phyloP scores from a whole-genome alignment of 441 rosid species.

The Pelargonium myrrhifolium region DNA sequence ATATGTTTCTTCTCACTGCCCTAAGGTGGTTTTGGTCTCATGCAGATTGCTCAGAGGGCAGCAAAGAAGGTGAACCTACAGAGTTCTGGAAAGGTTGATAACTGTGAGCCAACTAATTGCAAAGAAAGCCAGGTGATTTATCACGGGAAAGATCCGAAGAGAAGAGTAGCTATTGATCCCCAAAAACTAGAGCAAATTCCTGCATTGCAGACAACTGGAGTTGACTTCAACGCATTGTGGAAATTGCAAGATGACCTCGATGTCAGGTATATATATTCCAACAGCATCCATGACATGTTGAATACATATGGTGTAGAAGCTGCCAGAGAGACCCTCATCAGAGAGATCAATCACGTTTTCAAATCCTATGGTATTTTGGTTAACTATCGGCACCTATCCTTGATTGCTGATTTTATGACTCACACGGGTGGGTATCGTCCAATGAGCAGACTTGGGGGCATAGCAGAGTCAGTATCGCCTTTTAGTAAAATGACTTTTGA shows the following conservation, averaged over 20 bases:
- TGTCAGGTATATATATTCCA: conserved; percentile 69
- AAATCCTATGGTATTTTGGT: conserved; percentile 73
- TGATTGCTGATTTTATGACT: conserved; percentile 93
- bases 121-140: conserved; percentile 74
- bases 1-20: background rate
- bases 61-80: conserved; percentile 86
- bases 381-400: conserved; percentile 63
- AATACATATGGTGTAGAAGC: conserved; percentile 85
- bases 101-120: conserved; percentile 39
- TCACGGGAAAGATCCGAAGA: conserved; percentile 68
- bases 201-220: conserved; percentile 68
- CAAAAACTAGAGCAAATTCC: conserved; percentile 49
- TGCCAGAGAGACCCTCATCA: conserved; percentile 79
- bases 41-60: conserved; percentile 65
- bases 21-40: background rate
- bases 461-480: conserved; percentile 71
- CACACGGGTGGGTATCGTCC: conserved; percentile 81
- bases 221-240: conserved; percentile 71
- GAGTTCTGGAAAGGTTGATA: conserved; percentile 70
- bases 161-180: conserved; percentile 43
- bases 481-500: conserved; percentile 89
- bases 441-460: conserved; percentile 88
- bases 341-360: conserved; percentile 82
- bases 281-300: conserved; percentile 67
- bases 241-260: conserved; percentile 65